Conservation (phyloP, 345 rosid genomes). For the Euphorbia tirucalli region DNA sequence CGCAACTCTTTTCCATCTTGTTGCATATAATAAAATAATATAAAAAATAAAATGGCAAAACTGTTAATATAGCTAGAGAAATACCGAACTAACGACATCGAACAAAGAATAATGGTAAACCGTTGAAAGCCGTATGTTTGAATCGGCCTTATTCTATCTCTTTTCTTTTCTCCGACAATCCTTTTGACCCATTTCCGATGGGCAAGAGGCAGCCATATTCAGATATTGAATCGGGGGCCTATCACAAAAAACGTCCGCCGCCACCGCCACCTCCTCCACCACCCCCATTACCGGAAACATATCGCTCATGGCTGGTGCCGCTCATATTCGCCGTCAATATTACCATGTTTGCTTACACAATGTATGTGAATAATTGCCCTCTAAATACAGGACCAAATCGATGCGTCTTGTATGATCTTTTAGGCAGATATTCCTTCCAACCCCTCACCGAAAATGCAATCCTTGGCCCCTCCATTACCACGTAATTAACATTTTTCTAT, state of each 20-base stretch:
- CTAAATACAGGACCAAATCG: slow-evolving; percentile 26
- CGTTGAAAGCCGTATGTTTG: slow-evolving; percentile 20
- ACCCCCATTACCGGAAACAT: slow-evolving; percentile 44
- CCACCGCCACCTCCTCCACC: slow-evolving; percentile 34
- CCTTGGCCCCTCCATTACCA: slow-evolving; percentile 60
- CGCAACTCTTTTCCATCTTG: no score
- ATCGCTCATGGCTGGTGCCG: slow-evolving; percentile 72
- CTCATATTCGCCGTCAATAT: slow-evolving; percentile 46
- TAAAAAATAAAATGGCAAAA: no score
- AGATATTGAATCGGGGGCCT: slow-evolving; percentile 32
- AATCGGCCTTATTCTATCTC: neutral
- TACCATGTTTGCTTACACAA: slow-evolving; percentile 43
- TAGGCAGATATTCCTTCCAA: slow-evolving; percentile 29
- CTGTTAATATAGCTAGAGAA: slow-evolving; percentile 11
- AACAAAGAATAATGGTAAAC: slow-evolving; percentile 25
- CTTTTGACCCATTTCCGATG: slow-evolving; percentile 19
- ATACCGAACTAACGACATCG: slow-evolving; percentile 28
- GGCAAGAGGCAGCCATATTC: slow-evolving; percentile 36
- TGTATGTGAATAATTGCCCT: slow-evolving; percentile 76
- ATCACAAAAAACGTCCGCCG: neutral
- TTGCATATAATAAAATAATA: no score
- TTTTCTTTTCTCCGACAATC: slow-evolving; percentile 3
- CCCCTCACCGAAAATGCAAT: slow-evolving; percentile 23
- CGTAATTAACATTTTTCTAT: slow-evolving; percentile 39
- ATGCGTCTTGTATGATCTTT: slow-evolving; percentile 36